phyloP scores from a whole-genome alignment of 2,329 filamentous ascomycete species.

The Magnaporthiopsis rhizophila region DNA sequence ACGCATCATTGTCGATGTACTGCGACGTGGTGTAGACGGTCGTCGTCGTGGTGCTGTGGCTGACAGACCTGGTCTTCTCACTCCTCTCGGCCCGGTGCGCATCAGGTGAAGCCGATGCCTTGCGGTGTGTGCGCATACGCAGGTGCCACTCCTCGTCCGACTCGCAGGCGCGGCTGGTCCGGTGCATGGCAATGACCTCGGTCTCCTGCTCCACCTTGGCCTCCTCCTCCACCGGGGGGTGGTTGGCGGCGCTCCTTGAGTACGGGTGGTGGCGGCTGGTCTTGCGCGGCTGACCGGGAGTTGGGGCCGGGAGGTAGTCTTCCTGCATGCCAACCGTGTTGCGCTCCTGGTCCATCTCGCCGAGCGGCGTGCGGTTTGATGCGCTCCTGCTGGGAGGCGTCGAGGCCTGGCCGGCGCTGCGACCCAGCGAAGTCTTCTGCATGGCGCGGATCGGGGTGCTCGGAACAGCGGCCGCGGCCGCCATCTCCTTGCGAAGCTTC shows the following conservation, averaged over 20 bases:
- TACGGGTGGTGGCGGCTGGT: slow-evolving; percentile 72
- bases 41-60: slow-evolving; percentile 61
- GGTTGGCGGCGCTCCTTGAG: slow-evolving; percentile 28
- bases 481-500: slow-evolving; percentile 52
- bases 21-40: slow-evolving; percentile 43
- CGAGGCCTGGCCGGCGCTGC: slow-evolving; percentile 44
- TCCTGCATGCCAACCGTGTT: slow-evolving; percentile 64
- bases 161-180: slow-evolving; percentile 55
- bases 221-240: slow-evolving; percentile 39
- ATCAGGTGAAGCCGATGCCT: slow-evolving; percentile 54
- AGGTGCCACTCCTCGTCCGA: slow-evolving; percentile 79
- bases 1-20: slow-evolving; percentile 58
- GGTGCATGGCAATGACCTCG: slow-evolving; percentile 54
- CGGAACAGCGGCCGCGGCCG: slow-evolving; percentile 34
- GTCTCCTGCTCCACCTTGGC: slow-evolving; percentile 47
- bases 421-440: slow-evolving; percentile 46
- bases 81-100: slow-evolving; percentile 48
- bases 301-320: slow-evolving; percentile 89
- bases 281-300: slow-evolving; percentile 91
- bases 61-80: slow-evolving; percentile 50
- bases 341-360: slow-evolving; percentile 81
- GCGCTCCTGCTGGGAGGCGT: slow-evolving; percentile 77
- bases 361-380: slow-evolving; percentile 75
- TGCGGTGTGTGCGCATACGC: slow-evolving; percentile 61
- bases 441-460: slow-evolving; percentile 55